Evolutionary conservation across 2,329 filamentous ascomycete genomes (phyloP).

Genomic region (Zymoseptoria ardabiliae): DNA sequence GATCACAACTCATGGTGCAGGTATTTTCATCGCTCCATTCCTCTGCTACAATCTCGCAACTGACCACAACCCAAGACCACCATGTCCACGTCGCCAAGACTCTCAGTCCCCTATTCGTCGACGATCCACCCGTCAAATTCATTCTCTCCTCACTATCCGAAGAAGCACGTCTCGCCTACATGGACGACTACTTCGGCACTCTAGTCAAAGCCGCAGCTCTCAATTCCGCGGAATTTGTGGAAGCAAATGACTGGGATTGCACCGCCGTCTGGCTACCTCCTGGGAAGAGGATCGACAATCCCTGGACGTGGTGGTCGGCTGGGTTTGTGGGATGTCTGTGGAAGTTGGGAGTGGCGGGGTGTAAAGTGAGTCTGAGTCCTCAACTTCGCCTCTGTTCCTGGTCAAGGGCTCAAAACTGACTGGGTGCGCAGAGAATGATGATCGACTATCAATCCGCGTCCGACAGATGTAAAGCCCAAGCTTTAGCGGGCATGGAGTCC

Average conservation of each 20-base stretch:
- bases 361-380: not conserved
- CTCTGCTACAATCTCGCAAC: not conserved
- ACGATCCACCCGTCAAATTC: conserved; percentile 21
- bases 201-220: conserved; percentile 18
- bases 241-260: conserved; percentile 16
- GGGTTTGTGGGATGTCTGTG: conserved; percentile 13
- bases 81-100: not conserved
- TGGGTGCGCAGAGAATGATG: conserved; percentile 18
- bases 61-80: conserved; percentile 1
- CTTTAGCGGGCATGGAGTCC: conserved; percentile 5
- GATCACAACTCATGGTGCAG: not conserved
- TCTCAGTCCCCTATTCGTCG: conserved; percentile 12
- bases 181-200: conserved; percentile 14
- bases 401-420: not conserved
- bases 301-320: conserved; percentile 14
- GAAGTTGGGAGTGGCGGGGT: conserved; percentile 17
- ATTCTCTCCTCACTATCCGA: conserved; percentile 12
- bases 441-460: conserved; percentile 14
- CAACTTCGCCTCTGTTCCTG: not conserved
- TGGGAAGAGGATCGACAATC: conserved; percentile 20
- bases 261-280: conserved; percentile 20
- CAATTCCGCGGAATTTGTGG: conserved; percentile 18
- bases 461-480: conserved; percentile 12
- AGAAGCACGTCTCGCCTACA: conserved; percentile 11
- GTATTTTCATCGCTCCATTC: not conserved